Conservation (phyloP, 2,329 filamentous ascomycete species). For the Talaromyces sp. region DNA sequence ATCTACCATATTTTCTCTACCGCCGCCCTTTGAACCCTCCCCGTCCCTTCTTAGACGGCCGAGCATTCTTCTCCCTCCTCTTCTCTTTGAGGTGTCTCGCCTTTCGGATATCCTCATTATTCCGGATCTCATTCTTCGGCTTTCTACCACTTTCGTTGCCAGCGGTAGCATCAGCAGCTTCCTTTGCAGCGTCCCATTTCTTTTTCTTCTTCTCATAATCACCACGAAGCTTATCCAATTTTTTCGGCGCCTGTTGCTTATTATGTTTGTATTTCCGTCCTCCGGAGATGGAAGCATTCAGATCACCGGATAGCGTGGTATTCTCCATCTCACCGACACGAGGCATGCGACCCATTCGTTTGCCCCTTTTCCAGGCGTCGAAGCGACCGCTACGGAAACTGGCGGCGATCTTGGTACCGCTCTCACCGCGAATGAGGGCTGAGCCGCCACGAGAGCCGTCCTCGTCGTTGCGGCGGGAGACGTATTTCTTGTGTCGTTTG, state of each 20-base stretch:
- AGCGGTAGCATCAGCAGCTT: conserved; percentile 31
- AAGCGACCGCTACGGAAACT: conserved; percentile 91
- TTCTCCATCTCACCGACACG: conserved; percentile 78
- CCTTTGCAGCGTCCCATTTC: conserved; percentile 85
- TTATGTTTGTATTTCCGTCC: conserved; percentile 75
- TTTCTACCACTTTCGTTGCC: conserved; percentile 46
- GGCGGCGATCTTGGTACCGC: conserved; percentile 92
- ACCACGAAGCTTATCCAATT: conserved; percentile 86
- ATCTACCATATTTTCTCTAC: background rate
- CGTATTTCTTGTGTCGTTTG: conserved; percentile 94
- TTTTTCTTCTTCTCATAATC: conserved; percentile 91
- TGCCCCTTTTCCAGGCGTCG: conserved; percentile 84
- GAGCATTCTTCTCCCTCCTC: conserved; percentile 81
- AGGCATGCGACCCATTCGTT: conserved; percentile 76
- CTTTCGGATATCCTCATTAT: conserved; percentile 80
- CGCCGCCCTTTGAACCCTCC: conserved; percentile 17
- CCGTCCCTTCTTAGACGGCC: conserved; percentile 66
- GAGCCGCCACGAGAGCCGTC: conserved; percentile 74
- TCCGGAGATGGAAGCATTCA: conserved; percentile 43
- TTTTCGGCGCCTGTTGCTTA: conserved; percentile 83
- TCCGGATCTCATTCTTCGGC: conserved; percentile 78
- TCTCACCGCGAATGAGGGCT: conserved; percentile 80
- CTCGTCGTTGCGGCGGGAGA: conserved; percentile 85
- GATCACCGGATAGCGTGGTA: conserved; percentile 34
- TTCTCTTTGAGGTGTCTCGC: conserved; percentile 73